phyloP scores from a whole-genome alignment of 768 basidiomycete species.

The Ramaria rubella region DNA sequence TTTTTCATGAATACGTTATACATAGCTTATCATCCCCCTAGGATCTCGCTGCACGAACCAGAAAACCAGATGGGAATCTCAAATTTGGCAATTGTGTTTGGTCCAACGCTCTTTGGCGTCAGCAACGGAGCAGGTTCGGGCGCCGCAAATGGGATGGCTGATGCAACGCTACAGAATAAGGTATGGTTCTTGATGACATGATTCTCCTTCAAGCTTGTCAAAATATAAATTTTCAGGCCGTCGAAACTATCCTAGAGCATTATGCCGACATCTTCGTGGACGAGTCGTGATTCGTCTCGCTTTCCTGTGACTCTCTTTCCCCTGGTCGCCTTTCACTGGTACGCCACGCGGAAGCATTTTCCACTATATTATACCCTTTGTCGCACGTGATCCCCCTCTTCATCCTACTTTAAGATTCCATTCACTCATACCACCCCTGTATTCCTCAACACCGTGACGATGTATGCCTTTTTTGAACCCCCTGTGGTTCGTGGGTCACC shows the following conservation, averaged over 20 bases:
- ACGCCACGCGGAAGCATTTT: neutral
- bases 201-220: neutral
- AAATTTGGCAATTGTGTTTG: slow-evolving; percentile 95
- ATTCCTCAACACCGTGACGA: neutral
- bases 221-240: slow-evolving; percentile 53
- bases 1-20: slow-evolving; percentile 19
- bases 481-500: neutral
- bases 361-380: slow-evolving; percentile 3
- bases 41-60: slow-evolving; percentile 66
- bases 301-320: neutral
- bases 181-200: slow-evolving; percentile 29
- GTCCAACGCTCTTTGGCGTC: slow-evolving; percentile 92
- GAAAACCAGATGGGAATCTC: slow-evolving; percentile 90
- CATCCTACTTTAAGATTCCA: no score
- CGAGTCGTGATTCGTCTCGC: slow-evolving; percentile 36
- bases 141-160: slow-evolving; percentile 52
- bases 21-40: slow-evolving; percentile 24
- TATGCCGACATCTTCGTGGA: slow-evolving; percentile 97
- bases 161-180: slow-evolving; percentile 67
- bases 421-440: no score
- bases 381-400: no score
- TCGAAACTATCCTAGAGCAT: slow-evolving; percentile 92
- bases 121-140: slow-evolving; percentile 4
- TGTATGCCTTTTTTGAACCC: neutral
- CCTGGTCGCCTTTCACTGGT: neutral